A percentile compares a stretch with the other conserved stretches of the same genome.
These are phyloP conservation scores for Clonostachys byssicola DNA, from an alignment of 2,329 filamentous ascomycete genomes.

Conservation along the genomic window DNA sequence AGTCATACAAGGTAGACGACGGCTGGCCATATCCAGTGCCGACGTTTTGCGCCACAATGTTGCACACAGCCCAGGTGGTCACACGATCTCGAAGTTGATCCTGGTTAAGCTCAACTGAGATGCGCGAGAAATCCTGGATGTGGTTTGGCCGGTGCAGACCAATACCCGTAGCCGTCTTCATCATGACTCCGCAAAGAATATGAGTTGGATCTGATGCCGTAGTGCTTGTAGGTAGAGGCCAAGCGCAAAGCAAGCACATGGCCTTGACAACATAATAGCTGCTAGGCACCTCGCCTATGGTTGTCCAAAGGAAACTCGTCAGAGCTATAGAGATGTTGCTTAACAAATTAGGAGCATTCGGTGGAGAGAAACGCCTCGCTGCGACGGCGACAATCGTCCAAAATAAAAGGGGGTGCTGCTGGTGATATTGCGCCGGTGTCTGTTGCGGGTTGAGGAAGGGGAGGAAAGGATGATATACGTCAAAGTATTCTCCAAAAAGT, in stretches of 20 bases:
- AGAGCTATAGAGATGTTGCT: slow-evolving; percentile 64
- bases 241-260: slow-evolving; percentile 73
- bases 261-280: slow-evolving; percentile 81
- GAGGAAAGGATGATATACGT: slow-evolving; percentile 71
- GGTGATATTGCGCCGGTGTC: slow-evolving; percentile 69
- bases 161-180: slow-evolving; percentile 82
- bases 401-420: slow-evolving; percentile 77
- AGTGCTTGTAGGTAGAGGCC: slow-evolving; percentile 79
- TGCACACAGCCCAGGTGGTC: slow-evolving; percentile 80
- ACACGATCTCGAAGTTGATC: slow-evolving; percentile 77
- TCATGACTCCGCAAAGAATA: slow-evolving; percentile 78
- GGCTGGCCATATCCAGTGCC: slow-evolving; percentile 83
- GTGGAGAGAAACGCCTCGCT: slow-evolving; percentile 60
- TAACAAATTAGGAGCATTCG: slow-evolving; percentile 56
- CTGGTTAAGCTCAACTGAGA: slow-evolving; percentile 69
- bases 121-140: slow-evolving; percentile 77
- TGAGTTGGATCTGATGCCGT: slow-evolving; percentile 78
- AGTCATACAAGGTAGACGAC: slow-evolving; percentile 73
- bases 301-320: slow-evolving; percentile 71
- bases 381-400: slow-evolving; percentile 80
- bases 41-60: slow-evolving; percentile 76
- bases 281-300: slow-evolving; percentile 72
- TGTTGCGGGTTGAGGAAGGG: slow-evolving; percentile 68
- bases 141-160: slow-evolving; percentile 77
- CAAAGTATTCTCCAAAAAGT: slow-evolving; percentile 73